Base-by-base conservation (phyloP, 495 filamentous ascomycete genomes). In the Aspergillus haitiensis region DNA sequence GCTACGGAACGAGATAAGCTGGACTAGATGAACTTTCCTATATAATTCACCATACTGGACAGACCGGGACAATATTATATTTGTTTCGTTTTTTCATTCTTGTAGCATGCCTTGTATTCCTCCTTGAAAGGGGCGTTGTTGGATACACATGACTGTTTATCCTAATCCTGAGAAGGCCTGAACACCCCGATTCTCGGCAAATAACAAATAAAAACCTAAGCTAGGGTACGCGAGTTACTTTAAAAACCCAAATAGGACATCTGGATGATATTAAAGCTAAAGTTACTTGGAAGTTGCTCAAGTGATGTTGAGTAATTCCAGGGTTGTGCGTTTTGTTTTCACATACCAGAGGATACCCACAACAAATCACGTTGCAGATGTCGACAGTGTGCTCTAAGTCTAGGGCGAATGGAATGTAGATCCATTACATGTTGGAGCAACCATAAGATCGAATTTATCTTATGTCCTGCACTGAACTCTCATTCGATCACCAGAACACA, bases 1-100 rank as follows among this genome's bases (percentile, higher is more conserved):
- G 59, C 66, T 16, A 61, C 67, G 8, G 59, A 60, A 5, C 63
- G 64, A 21, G 57, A 68, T 52, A 72, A 72, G 31, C 47, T 53
- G 7, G 70, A 72, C 49, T 72, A 52, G 52, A 50, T 7, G 34
- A 7, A 37, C 7, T 34, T 48, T 34, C 34, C 54, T 58, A 58
- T 18, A 32, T 61, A 55, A 35, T 55, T 31, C 5, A 44, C n/a
- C 52, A 34, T 45, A 32, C 35, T 59, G 18, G 16, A 53, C 21
- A 46, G 3, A 3, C 21, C 3, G 21, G 21, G 21, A 27, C 21
- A 27, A 27, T 27, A 27, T 27, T 27, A 3, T 27, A 27, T 27
- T 27, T 27, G 21, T 27, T 27, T 27, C 21, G 21, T 1, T 27
- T 27, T 27, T 27, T 27, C 1, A 27, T 27, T 27, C 21, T 27